Evolutionary conservation across 164 flowering plant genomes (phyloP).

Genomic region (Vitis vinifera): DNA sequence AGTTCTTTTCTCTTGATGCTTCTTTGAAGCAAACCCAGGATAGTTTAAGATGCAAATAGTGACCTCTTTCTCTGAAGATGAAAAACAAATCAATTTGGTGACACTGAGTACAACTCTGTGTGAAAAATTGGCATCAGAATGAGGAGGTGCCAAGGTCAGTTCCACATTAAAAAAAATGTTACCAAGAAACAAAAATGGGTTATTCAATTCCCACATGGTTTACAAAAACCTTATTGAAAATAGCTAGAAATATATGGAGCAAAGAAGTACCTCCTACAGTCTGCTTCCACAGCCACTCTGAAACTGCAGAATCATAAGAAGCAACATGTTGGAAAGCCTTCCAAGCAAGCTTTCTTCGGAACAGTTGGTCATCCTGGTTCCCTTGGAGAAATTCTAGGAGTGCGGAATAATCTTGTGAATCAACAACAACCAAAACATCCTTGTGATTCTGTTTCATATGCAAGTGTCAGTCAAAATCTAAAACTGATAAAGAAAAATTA

Average conservation of each 20-base stretch:
- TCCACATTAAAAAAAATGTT: too few relatives aligned
- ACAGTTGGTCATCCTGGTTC: constrained; percentile 50
- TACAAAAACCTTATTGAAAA: not conserved
- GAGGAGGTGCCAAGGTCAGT: too few relatives aligned
- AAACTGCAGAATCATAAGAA: constrained; percentile 96
- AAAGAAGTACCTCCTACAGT: constrained; percentile 52
- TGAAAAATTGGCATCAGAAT: too few relatives aligned
- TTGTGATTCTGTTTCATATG: constrained; percentile 80
- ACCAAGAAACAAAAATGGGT: too few relatives aligned
- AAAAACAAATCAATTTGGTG: too few relatives aligned
- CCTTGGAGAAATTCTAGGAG: constrained; percentile 74
- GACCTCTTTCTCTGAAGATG: too few relatives aligned
- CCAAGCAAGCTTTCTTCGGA: constrained; percentile 89
- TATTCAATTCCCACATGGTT: not conserved
- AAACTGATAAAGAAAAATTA: too few relatives aligned
- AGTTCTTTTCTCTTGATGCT: too few relatives aligned
- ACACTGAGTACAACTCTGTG: too few relatives aligned
- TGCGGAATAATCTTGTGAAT: constrained; percentile 73
- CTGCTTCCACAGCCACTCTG: constrained; percentile 98
- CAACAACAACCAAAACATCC: constrained; percentile 94
- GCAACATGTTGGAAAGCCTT: constrained; percentile 98
- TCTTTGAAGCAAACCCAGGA: too few relatives aligned
- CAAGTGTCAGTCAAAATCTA: not conserved
- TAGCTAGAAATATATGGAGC: not conserved
- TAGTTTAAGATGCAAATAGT: too few relatives aligned